These are phyloP conservation scores for Sanghuangporus baumii DNA, from an alignment of 1,284 basidiomycete genomes.

Conservation along the genomic window DNA sequence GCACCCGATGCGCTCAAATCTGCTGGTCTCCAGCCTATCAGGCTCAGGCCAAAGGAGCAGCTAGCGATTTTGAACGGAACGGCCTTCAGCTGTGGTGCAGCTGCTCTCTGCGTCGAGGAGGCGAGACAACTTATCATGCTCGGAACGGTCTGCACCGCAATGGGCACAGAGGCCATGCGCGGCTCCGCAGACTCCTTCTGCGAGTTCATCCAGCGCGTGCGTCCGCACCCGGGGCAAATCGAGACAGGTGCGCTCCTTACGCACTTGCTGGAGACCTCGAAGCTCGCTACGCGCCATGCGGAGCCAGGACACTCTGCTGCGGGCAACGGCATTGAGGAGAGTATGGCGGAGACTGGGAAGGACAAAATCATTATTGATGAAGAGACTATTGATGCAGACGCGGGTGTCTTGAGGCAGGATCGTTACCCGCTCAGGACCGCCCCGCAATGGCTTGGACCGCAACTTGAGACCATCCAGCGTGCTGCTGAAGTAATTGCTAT, in stretches of 20 bases:
- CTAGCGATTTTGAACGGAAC: conserved; percentile 81
- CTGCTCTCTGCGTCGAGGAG: conserved; percentile 47
- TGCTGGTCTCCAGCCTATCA: conserved; percentile 61
- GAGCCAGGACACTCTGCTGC: conserved; percentile 59
- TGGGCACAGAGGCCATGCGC: conserved; percentile 77
- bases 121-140: conserved; percentile 69
- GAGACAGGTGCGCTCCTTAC: conserved; percentile 68
- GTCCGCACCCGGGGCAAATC: conserved; percentile 84
- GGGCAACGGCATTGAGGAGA: not conserved
- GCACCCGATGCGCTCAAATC: conserved; percentile 63
- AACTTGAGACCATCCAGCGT: conserved; percentile 74
- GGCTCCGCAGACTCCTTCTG: conserved; percentile 72
- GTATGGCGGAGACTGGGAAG: conserved; percentile 54
- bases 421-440: conserved; percentile 75
- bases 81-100: conserved; percentile 61
- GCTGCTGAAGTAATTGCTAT: conserved; percentile 59
- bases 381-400: conserved; percentile 45
- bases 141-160: conserved; percentile 73
- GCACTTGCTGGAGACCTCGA: conserved; percentile 65
- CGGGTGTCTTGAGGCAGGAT: conserved; percentile 60
- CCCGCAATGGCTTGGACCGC: conserved; percentile 84
- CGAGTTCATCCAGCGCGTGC: conserved; percentile 73
- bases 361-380: conserved; percentile 30
- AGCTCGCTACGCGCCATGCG: conserved; percentile 60
- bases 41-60: conserved; percentile 77